Conservation (phyloP, 768 basidiomycete species). For the Pholiota conissans region DNA sequence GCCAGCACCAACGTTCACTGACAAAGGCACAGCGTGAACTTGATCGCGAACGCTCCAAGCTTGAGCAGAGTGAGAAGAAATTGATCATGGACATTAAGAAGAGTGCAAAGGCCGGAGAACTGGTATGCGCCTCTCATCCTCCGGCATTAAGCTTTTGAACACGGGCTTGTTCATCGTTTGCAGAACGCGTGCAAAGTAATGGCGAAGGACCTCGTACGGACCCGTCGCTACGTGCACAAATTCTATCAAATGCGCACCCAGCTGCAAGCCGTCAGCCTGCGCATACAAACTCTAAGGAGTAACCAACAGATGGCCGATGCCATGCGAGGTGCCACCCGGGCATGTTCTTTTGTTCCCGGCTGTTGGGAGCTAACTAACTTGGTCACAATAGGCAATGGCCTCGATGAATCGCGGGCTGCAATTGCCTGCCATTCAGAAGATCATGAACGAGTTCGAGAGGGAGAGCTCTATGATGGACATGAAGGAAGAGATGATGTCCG, state of each 20-base stretch:
- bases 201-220: conserved; percentile 98
- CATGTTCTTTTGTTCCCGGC: conserved; percentile 37
- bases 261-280: conserved; percentile 90
- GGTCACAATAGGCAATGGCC: conserved; percentile 82
- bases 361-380: conserved; percentile 5
- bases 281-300: conserved; percentile 94
- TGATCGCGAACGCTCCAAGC: conserved; percentile 90
- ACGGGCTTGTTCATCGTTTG: conserved; percentile 5
- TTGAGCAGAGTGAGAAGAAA: conserved; percentile 97
- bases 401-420: conserved; percentile 97
- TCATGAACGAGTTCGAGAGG: conserved; percentile 98
- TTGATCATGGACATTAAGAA: conserved; percentile 94
- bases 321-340: conserved; percentile 96
- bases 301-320: conserved; percentile 99
- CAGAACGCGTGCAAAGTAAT: conserved; percentile 99
- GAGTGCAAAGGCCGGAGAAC: conserved; percentile 92
- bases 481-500: conserved; percentile 99
- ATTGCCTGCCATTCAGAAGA: conserved; percentile 89
- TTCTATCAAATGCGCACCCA: conserved; percentile 99
- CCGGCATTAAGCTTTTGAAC: not conserved
- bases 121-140: conserved; percentile 59
- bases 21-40: conserved; percentile 98
- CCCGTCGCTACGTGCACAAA: conserved; percentile 93
- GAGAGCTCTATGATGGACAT: conserved; percentile 99
- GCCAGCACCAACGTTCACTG: conserved; percentile 94